Base-by-base conservation (phyloP, 495 filamentous ascomycete genomes). In the Aspergillus indologenus region DNA sequence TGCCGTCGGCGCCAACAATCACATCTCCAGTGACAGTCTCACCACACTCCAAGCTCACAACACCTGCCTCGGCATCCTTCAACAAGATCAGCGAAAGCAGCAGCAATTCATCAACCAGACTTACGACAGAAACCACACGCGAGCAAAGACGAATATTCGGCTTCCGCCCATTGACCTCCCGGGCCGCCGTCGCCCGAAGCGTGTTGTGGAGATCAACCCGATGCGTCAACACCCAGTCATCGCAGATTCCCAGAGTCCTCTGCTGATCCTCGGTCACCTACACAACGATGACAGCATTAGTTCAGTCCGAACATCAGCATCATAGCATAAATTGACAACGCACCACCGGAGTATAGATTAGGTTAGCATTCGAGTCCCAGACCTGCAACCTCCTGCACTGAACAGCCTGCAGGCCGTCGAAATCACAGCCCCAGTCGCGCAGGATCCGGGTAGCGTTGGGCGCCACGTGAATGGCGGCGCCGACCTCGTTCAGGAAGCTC, bases 391-490 rank as follows among this genome's bases (percentile, higher is more conserved):
- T 17, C 7, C 61, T 29, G 57, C 63, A 65, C 0, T 51, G 56
- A 9, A 62, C 58, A 7, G 62, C 65, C 54, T 60, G 73, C 63
- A 61, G 68, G 4, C 59, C 61, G 1, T 69, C 68, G 0, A 75
- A 64, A 18, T 79, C 67, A 53, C 84, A 76, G 0, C 68, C 75
- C 76, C 78, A 81, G 4, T 64, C 65, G 8, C 65, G 60, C 1
- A 87, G 67, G 24, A 81, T 74, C 17, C 68, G 65, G 20, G 71
- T 71, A 3, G 77, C 81, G 58, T 84, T 84, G 1, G 81, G 81
- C 0, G 74, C 71, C 5, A 80, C 53, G n/a, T 74, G 68, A 52
- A 84, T 80, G 19, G 81, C 82, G 0, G 82, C 82, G 3, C 82
- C 82, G 17, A 82, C 73, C 59, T 83, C 81, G 49, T 76, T 80